A percentile compares a stretch with the other conserved stretches of the same genome.
Conservation (phyloP, 2,329 filamentous ascomycete genomes). For the Rhinocladiella mackenziei region DNA sequence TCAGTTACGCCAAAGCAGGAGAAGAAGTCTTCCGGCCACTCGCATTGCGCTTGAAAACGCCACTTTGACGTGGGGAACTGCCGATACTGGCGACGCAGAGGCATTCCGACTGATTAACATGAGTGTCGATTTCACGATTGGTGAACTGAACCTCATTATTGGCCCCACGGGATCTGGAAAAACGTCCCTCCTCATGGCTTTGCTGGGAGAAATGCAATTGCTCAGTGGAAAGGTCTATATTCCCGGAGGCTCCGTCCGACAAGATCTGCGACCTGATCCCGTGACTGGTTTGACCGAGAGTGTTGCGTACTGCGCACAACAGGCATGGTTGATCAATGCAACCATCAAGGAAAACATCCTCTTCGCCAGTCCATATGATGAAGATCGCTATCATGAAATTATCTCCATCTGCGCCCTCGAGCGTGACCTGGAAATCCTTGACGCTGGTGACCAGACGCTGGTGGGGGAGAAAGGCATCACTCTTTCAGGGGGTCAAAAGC, state of each 20-base stretch:
- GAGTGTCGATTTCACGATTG: conserved; percentile 75
- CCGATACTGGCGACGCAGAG: conserved; percentile 57
- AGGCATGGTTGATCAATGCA: conserved; percentile 94
- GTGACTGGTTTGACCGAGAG: conserved; percentile 85
- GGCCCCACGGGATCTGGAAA: conserved; percentile 94
- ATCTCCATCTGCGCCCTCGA: conserved; percentile 87
- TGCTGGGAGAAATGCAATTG: conserved; percentile 92
- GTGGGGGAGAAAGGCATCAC: conserved; percentile 98
- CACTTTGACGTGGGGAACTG: conserved; percentile 82
- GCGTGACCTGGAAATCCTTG: conserved; percentile 85
- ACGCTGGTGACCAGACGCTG: conserved; percentile 85
- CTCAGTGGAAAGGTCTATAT: conserved; percentile 76
- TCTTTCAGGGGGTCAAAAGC: conserved; percentile 93
- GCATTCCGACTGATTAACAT: conserved; percentile 80
- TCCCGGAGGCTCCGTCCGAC: conserved; percentile 78
- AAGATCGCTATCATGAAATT: conserved; percentile 79
- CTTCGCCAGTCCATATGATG: conserved; percentile 76
- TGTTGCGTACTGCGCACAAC: conserved; percentile 92
- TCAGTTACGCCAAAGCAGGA: conserved; percentile 69
- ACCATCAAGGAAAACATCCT: conserved; percentile 95
- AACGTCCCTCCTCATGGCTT: conserved; percentile 90
- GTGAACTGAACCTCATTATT: conserved; percentile 85
- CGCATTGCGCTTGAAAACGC: conserved; percentile 81
- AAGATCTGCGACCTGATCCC: conserved; percentile 76
- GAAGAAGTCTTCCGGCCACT: conserved; percentile 64